Evolutionary conservation across 1,139 yeast species (phyloP).

Genomic region (Kodamaea ohmeri): DNA sequence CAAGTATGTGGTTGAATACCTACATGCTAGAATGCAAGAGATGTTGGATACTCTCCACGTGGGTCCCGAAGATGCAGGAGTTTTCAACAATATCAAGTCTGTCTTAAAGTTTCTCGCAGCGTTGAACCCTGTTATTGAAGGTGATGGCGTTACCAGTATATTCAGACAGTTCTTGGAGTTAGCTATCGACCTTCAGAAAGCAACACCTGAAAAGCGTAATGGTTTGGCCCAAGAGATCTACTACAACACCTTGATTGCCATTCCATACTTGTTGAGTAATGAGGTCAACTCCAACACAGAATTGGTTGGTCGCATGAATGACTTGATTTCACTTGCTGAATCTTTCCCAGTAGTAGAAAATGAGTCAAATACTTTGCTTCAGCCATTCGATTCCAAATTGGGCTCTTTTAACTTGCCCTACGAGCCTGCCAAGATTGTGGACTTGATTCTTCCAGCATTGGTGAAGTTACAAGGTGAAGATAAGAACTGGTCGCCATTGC

Average conservation of each 20-base stretch:
- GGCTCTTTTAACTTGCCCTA: constrained; percentile 47
- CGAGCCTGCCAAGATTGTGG: constrained; percentile 49
- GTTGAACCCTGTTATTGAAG: constrained; percentile 59
- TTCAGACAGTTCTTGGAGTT: constrained; percentile 54
- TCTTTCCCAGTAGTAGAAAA: constrained; percentile 29
- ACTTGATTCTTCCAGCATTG: constrained; percentile 57
- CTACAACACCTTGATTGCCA: constrained; percentile 58
- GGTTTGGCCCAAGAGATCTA: constrained; percentile 70
- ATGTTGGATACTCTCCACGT: constrained; percentile 35
- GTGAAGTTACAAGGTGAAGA: constrained; percentile 29
- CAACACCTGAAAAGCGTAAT: constrained; percentile 35
- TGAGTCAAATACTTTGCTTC: constrained; percentile 24
- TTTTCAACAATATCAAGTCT: constrained; percentile 72
- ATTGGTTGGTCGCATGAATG: constrained; percentile 37
- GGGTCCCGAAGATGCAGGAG: constrained; percentile 45
- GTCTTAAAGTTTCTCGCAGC: constrained; percentile 68
- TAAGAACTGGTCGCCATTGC: constrained; percentile 26
- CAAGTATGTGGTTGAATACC: constrained; percentile 63
- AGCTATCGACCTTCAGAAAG: constrained; percentile 55
- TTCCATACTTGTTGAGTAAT: constrained; percentile 66
- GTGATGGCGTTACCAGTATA: constrained; percentile 48
- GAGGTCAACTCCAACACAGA: constrained; percentile 26
- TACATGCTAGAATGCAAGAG: constrained; percentile 60
- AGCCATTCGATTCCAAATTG: constrained; percentile 40
- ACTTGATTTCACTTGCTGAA: constrained; percentile 46